Evolutionary conservation across 148 eudicot species (phyloP).

Genomic region (Rhododendron molle): DNA sequence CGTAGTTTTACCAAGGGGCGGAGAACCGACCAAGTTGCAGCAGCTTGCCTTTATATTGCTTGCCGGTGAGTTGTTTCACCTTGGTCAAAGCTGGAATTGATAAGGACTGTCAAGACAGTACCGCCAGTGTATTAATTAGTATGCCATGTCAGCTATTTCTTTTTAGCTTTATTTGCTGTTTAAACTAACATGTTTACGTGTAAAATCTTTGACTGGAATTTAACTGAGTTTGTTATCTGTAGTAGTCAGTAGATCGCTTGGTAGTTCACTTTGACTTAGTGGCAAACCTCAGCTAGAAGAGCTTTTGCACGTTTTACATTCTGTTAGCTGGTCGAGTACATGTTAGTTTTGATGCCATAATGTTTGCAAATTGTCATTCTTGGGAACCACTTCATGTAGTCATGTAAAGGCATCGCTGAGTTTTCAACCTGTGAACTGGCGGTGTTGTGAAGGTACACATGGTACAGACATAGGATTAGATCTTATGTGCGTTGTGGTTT

Average conservation of each 20-base stretch:
- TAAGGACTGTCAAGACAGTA: not conserved
- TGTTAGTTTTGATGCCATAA: not conserved
- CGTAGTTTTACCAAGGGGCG: constrained; percentile 46
- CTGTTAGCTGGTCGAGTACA: not conserved
- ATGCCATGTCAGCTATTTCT: not conserved
- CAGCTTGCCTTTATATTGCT: constrained; percentile 56
- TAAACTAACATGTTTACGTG: not conserved
- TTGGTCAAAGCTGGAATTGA: not conserved
- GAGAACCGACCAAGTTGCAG: constrained; percentile 42
- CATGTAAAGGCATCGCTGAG: not conserved
- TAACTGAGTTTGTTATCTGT: not conserved
- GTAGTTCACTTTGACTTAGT: not conserved
- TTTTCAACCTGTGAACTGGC: not conserved
- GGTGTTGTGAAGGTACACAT: not conserved
- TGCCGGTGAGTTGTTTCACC: constrained; percentile 37
- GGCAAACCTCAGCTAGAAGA: not conserved
- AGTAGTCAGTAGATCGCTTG: not conserved
- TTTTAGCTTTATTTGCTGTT: not conserved
- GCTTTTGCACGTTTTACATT: not conserved
- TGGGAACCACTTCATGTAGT: not conserved
- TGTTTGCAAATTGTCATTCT: not conserved
- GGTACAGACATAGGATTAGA: not conserved
- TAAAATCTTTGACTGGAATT: not conserved
- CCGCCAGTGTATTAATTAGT: not conserved
- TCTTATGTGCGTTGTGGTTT: not conserved